These are phyloP conservation scores for Flaveria trinervia DNA, from an alignment of 129 eudicot genomes.

Conservation along the genomic window DNA sequence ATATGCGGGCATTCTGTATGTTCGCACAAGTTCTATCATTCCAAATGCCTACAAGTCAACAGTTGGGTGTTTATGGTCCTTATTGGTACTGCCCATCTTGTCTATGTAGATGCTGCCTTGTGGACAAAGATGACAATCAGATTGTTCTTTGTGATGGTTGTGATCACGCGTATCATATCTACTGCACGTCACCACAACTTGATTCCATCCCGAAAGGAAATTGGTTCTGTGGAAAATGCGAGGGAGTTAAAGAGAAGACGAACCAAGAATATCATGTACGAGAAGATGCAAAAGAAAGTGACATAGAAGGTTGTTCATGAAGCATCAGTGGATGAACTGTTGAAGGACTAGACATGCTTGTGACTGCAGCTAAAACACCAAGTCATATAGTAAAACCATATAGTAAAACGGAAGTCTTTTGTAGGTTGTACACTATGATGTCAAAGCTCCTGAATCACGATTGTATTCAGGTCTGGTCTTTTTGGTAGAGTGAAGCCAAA, in stretches of 20 bases:
- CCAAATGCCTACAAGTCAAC: conserved; percentile 59
- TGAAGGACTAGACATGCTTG: conserved; percentile 83
- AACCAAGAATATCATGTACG: conserved; percentile 43
- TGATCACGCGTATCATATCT: conserved; percentile 83
- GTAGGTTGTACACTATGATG: conserved; percentile 18
- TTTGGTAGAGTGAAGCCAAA: conserved; percentile 9
- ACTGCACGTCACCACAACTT: conserved; percentile 70
- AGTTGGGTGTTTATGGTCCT: conserved; percentile 50
- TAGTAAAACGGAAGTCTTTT: conserved; percentile 21
- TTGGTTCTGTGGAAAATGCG: conserved; percentile 81
- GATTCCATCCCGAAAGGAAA: conserved; percentile 57
- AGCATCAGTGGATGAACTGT: conserved; percentile 31
- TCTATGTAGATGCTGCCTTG: conserved; percentile 72
- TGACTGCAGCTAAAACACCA: conserved; percentile 64
- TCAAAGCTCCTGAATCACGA: neutral
- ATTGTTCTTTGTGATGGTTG: conserved; percentile 88
- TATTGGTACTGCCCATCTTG: conserved; percentile 96
- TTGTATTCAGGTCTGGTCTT: conserved; percentile 7
- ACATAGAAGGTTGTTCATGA: conserved; percentile 29
- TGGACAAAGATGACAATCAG: conserved; percentile 75
- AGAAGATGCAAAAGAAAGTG: conserved; percentile 35
- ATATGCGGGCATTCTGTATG: conserved; percentile 69
- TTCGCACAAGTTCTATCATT: conserved; percentile 65
- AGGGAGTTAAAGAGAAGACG: conserved; percentile 51
- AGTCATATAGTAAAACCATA: conserved; percentile 35